These are phyloP conservation scores for Pseudocercospora pini-densiflorae DNA, from an alignment of 2,329 filamentous ascomycete species.

Conservation along the genomic window DNA sequence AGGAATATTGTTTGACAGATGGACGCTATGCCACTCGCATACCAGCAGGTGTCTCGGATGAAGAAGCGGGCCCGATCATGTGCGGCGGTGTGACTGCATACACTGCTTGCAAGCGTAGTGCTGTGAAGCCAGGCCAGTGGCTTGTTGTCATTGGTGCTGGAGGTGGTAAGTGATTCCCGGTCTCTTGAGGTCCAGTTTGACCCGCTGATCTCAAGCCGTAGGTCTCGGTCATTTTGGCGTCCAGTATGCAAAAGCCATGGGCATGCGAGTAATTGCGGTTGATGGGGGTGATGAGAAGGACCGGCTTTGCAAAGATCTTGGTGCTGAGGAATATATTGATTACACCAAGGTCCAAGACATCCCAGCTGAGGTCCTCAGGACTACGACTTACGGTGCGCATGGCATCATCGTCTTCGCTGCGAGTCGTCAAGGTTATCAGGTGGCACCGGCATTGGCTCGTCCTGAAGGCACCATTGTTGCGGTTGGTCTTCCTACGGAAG, in stretches of 20 bases:
- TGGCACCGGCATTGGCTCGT: conserved; percentile 40
- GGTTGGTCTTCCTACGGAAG: conserved; percentile 43
- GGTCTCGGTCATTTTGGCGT: conserved; percentile 34
- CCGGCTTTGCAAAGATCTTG: conserved; percentile 44
- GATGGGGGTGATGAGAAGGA: conserved; percentile 45
- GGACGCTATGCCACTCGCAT: conserved; percentile 42
- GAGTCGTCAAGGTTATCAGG: conserved; percentile 41
- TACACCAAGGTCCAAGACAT: conserved; percentile 42
- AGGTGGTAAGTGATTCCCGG: conserved; percentile 29
- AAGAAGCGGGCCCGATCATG: conserved; percentile 46
- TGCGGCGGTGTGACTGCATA: conserved; percentile 44
- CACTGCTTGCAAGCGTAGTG: conserved; percentile 40
- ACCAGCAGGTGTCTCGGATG: conserved; percentile 44
- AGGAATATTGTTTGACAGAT: conserved; percentile 43
- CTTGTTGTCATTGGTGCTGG: conserved; percentile 45
- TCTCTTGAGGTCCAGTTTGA: neutral
- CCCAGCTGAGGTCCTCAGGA: conserved; percentile 40
- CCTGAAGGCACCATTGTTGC: conserved; percentile 45
- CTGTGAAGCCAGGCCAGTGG: conserved; percentile 46
- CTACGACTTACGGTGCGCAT: conserved; percentile 46
- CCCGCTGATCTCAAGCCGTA: neutral
- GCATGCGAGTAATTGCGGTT: conserved; percentile 46
- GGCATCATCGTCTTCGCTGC: conserved; percentile 45
- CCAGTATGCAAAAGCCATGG: conserved; percentile 40
- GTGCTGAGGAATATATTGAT: conserved; percentile 46